These are phyloP conservation scores for Aspergillus oerlinghausenensis DNA, from an alignment of 2,329 filamentous ascomycete genomes.

Conservation along the genomic window DNA sequence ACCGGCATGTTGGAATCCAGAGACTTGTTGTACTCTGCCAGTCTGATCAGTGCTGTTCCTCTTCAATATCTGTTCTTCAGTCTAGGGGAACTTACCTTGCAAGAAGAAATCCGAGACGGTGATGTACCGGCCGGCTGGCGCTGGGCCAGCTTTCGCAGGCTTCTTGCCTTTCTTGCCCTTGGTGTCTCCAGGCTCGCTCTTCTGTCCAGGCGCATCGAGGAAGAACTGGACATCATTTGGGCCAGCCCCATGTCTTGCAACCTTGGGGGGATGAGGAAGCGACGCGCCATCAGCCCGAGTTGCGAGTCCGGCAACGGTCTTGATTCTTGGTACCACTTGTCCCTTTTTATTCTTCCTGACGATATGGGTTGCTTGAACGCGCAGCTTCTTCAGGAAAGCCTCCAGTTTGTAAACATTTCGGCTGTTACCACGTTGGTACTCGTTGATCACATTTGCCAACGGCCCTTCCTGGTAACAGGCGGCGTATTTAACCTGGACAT, in stretches of 20 bases:
- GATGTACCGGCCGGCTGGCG: slow-evolving; percentile 41
- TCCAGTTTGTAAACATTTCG: slow-evolving; percentile 20
- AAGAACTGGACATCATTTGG: slow-evolving; percentile 55
- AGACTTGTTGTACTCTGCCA: slow-evolving; percentile 35
- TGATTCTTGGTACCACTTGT: slow-evolving; percentile 33
- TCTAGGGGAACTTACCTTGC: slow-evolving; percentile 28
- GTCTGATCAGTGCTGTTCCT: neutral
- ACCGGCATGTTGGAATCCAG: slow-evolving; percentile 49
- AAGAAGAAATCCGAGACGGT: slow-evolving; percentile 51
- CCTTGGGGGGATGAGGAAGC: slow-evolving; percentile 33
- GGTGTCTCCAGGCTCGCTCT: slow-evolving; percentile 6
- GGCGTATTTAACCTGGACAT: slow-evolving; percentile 58
- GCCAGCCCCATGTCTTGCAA: slow-evolving; percentile 40
- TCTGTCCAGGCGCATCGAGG: slow-evolving; percentile 28
- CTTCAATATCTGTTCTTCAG: neutral
- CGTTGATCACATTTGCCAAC: slow-evolving; percentile 35
- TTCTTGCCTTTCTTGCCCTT: slow-evolving; percentile 29
- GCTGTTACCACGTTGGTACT: slow-evolving; percentile 23
- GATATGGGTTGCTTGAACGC: slow-evolving; percentile 40
- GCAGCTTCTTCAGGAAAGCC: slow-evolving; percentile 38
- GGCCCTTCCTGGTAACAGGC: slow-evolving; percentile 52
- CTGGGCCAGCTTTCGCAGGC: slow-evolving; percentile 25
- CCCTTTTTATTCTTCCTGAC: slow-evolving; percentile 32
- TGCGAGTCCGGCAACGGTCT: slow-evolving; percentile 47
- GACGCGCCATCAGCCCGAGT: slow-evolving; percentile 31